Conservation (phyloP, 2,329 filamentous ascomycete species). For the Boeremia exigua region DNA sequence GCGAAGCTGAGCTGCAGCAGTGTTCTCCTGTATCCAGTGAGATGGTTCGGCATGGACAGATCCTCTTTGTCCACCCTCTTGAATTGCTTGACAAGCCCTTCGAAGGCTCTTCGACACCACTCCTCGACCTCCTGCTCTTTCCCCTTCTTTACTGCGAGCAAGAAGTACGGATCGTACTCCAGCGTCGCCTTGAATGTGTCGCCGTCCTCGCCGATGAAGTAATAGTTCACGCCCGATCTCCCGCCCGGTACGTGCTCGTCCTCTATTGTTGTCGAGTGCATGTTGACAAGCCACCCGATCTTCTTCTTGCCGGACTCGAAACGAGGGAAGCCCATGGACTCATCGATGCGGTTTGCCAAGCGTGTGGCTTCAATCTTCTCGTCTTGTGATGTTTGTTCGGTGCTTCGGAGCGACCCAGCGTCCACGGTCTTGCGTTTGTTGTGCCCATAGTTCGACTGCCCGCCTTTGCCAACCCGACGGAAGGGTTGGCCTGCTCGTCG, state of each 20-base stretch:
- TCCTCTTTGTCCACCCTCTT: conserved; percentile 89
- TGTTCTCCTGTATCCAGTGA: conserved; percentile 86
- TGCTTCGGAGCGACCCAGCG: conserved; percentile 72
- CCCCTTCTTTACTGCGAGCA: conserved; percentile 87
- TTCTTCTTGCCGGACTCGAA: conserved; percentile 88
- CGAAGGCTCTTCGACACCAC: conserved; percentile 81
- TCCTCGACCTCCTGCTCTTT: conserved; percentile 94
- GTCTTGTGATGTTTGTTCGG: conserved; percentile 87
- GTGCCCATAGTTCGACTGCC: conserved; percentile 56
- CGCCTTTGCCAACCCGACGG: conserved; percentile 51
- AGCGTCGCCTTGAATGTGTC: conserved; percentile 94
- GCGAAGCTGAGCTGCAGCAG: conserved; percentile 87
- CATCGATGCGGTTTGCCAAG: conserved; percentile 88
- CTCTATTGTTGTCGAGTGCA: conserved; percentile 85
- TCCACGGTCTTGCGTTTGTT: conserved; percentile 78
- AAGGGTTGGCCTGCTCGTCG: conserved; percentile 50
- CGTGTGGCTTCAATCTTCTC: conserved; percentile 88
- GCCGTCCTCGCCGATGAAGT: conserved; percentile 80
- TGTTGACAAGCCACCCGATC: conserved; percentile 93
- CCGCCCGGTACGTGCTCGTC: conserved; percentile 85
- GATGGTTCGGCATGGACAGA: conserved; percentile 90
- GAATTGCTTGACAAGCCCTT: conserved; percentile 80
- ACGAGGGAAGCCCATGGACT: conserved; percentile 89
- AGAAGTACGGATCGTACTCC: conserved; percentile 95
- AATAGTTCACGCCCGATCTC: conserved; percentile 90